A percentile compares a stretch with the other conserved stretches of the same genome.
phyloP scores from a whole-genome alignment of 768 basidiomycete species.

The Amanita subjunquillea region DNA sequence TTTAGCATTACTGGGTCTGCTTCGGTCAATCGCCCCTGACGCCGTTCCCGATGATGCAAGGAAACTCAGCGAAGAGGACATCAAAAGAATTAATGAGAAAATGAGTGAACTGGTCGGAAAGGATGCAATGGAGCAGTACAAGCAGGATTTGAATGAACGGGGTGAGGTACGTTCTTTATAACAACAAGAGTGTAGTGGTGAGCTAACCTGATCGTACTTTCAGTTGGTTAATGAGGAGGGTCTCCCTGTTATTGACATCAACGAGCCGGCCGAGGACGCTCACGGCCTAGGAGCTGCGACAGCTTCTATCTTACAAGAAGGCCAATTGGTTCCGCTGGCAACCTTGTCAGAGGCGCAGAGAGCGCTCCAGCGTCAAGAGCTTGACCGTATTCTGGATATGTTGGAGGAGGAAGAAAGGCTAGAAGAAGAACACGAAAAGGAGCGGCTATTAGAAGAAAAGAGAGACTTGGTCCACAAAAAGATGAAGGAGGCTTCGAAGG shows the following conservation, averaged over 20 bases:
- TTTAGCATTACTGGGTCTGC: constrained; percentile 29
- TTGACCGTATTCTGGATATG: constrained; percentile 52
- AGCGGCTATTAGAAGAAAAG: constrained; percentile 26
- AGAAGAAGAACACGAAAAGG: constrained; percentile 31
- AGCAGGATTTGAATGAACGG: constrained; percentile 35
- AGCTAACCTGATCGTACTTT: constrained; percentile 13
- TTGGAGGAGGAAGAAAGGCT: constrained; percentile 62
- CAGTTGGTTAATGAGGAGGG: constrained; percentile 72
- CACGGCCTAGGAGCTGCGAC: constrained; percentile 9
- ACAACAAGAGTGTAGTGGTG: constrained; percentile 7
- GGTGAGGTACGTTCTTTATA: constrained; percentile 46
- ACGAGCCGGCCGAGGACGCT: constrained; percentile 37
- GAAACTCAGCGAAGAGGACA: constrained; percentile 33
- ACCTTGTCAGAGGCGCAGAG: constrained; percentile 34
- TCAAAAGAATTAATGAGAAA: constrained; percentile 47
- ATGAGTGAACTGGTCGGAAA: constrained; percentile 47
- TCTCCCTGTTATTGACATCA: constrained; percentile 70
- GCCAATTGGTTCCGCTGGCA: constrained; percentile 35
- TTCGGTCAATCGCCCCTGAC: constrained; percentile 28
- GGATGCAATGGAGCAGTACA: constrained; percentile 20
- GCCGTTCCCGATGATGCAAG: constrained; percentile 14
- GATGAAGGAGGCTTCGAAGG: constrained; percentile 33
- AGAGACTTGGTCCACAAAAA: constrained; percentile 40
- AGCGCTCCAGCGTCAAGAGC: constrained; percentile 44
- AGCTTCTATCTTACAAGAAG: constrained; percentile 24